Evolutionary conservation across 2,329 filamentous ascomycete genomes (phyloP), one percentile per base, ranked within the genome.

Genomic region (Claviceps sp.): DNA sequence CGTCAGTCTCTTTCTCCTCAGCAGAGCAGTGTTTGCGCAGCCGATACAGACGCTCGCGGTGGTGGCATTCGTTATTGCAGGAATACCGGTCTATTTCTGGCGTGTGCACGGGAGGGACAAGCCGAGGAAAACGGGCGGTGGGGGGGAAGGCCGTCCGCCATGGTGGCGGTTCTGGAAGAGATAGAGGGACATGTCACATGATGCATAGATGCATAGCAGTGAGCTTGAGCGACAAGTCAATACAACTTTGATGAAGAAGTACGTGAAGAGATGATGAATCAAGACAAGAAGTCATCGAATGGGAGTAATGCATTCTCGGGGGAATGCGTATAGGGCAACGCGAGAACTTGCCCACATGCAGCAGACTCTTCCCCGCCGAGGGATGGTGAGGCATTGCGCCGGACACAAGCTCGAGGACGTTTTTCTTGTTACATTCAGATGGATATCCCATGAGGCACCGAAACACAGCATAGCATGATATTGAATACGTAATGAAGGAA

Each of bases 11-110:
- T 98, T 98, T 64, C 68, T 98, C 57, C 78, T 98, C 43, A 90
- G 83, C 62, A 77, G 93, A 49, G 89, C 90, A 3, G 82, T 97
- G 14, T 93, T 98, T 64, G 86, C 89, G 37, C 84, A 95, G 68
- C 93, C 93, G 4, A 61, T 95, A 50, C 90, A 98, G 74, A 95
- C 91, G 0, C 65, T 95, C 24, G 80, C 91, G 22, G 93, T 98
- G 7, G 73, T 96, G 5, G 83, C 73, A 0, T 98, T 97, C 62
- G 87, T 96, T 54, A 73, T 85, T 4, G 84, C 82, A 0, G 93
- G 93, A 1, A 73, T 97, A 40, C 87, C 89, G 0, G 80, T 97
- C 30, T 98, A 91, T 69, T 95, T 87, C 65, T 95, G 85, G 81
- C 79, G 89, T 58, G 84, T 96, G 47, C 80, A 81, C 49, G 77